Conservation (phyloP, 1,139 yeast genomes). For the Yamadazyma trypodendri region DNA sequence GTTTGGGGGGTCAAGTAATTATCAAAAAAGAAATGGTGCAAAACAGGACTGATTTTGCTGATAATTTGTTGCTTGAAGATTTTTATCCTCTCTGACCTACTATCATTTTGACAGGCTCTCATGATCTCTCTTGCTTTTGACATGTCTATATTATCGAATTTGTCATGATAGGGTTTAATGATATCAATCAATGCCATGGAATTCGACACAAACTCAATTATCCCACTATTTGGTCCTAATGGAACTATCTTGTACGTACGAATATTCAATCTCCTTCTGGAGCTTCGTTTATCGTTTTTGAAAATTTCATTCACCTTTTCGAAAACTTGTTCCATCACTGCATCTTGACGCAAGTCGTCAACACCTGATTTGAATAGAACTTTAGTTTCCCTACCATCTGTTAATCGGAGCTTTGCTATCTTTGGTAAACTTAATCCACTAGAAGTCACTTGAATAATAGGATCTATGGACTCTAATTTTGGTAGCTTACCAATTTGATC, state of each 20-base stretch:
- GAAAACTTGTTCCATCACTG: slow-evolving; percentile 97
- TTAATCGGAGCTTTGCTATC: slow-evolving; percentile 53
- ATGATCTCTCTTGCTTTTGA: slow-evolving; percentile 65
- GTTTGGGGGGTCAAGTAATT: slow-evolving; percentile 62
- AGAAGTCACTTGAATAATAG: slow-evolving; percentile 57
- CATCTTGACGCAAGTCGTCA: slow-evolving; percentile 93
- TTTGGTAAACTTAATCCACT: slow-evolving; percentile 89
- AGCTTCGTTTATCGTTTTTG: slow-evolving; percentile 52
- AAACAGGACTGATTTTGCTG: slow-evolving; percentile 59
- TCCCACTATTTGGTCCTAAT: slow-evolving; percentile 81
- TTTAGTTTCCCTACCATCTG: slow-evolving; percentile 57
- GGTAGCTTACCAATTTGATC: slow-evolving; percentile 44
- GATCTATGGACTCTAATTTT: slow-evolving; percentile 42
- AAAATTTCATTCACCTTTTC: slow-evolving; percentile 79
- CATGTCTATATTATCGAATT: slow-evolving; percentile 39
- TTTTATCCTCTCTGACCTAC: slow-evolving; percentile 45
- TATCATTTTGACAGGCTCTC: slow-evolving; percentile 54
- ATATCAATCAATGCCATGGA: slow-evolving; percentile 73
- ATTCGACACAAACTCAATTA: slow-evolving; percentile 84
- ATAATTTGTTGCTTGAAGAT: slow-evolving; percentile 49
- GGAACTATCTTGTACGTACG: slow-evolving; percentile 91
- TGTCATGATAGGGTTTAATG: slow-evolving; percentile 56
- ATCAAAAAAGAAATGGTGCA: slow-evolving; percentile 69
- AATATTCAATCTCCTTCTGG: slow-evolving; percentile 56
- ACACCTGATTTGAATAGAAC: slow-evolving; percentile 79